phyloP scores from a whole-genome alignment of 2,329 filamentous ascomycete genomes.

The Bipolaris cookei region DNA sequence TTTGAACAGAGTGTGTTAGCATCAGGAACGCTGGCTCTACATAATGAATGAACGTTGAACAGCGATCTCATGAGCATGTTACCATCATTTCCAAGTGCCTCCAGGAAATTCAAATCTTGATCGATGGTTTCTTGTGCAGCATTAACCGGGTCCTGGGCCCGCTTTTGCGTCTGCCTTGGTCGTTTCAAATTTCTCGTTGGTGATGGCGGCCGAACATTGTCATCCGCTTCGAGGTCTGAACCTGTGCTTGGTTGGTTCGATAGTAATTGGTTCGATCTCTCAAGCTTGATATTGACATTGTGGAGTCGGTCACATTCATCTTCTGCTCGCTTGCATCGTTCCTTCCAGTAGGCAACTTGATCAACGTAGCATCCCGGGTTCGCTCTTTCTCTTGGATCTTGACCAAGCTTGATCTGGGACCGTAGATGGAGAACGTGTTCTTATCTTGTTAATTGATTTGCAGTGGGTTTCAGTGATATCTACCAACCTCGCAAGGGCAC shows the following conservation, averaged over 20 bases:
- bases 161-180: slow-evolving; percentile 15
- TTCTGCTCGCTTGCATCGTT: slow-evolving; percentile 33
- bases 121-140: slow-evolving; percentile 33
- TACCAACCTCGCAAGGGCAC: slow-evolving; percentile 41
- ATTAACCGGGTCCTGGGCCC: slow-evolving; percentile 12
- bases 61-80: slow-evolving; percentile 33
- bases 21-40: slow-evolving; percentile 24
- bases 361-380: slow-evolving; percentile 47
- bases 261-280: slow-evolving; percentile 36
- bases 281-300: slow-evolving; percentile 32
- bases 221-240: slow-evolving; percentile 1
- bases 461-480: too few relatives aligned
- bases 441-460: slow-evolving; percentile 17
- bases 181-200: slow-evolving; percentile 23
- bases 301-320: slow-evolving; percentile 32
- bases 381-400: slow-evolving; percentile 26
- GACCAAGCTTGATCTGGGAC: slow-evolving; percentile 39
- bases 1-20: slow-evolving; percentile 32
- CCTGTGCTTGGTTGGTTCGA: slow-evolving; percentile 8
- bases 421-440: slow-evolving; percentile 47
- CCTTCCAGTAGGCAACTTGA: slow-evolving; percentile 49
- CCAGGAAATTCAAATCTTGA: slow-evolving; percentile 36
- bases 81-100: slow-evolving; percentile 27
- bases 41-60: slow-evolving; percentile 40
- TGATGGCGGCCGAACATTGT: slow-evolving; percentile 9